Evolutionary conservation across 306 rosid genomes (phyloP).

Genomic region (Lupinus albus): DNA sequence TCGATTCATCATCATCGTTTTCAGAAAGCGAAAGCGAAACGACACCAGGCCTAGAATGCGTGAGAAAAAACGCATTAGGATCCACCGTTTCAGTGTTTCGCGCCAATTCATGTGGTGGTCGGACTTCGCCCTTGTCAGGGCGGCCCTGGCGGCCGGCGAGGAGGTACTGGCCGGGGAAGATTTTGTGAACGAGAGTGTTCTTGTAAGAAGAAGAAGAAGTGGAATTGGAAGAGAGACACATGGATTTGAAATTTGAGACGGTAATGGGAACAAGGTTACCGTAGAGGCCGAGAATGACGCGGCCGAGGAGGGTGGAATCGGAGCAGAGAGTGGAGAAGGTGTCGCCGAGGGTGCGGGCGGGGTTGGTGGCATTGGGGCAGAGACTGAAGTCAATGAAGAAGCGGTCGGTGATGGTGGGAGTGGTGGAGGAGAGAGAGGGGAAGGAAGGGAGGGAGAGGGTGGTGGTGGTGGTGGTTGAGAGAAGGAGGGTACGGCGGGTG

Average conservation of each 20-base stretch:
- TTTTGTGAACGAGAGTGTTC: constrained; percentile 71
- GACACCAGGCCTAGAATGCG: constrained; percentile 74
- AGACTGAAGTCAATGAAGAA: constrained; percentile 86
- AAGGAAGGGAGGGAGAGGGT: constrained; percentile 45
- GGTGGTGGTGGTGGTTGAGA: constrained; percentile 36
- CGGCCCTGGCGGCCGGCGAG: constrained; percentile 87
- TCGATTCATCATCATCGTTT: constrained; percentile 74
- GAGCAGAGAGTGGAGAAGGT: constrained; percentile 57
- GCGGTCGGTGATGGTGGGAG: constrained; percentile 86
- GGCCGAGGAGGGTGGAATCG: constrained; percentile 60
- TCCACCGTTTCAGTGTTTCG: constrained; percentile 74
- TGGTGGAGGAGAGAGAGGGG: constrained; percentile 31
- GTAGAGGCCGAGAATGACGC: constrained; percentile 81
- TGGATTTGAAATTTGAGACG: constrained; percentile 78
- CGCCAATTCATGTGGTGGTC: constrained; percentile 56
- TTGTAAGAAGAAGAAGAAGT: constrained; percentile 63
- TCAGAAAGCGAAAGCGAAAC: constrained; percentile 79
- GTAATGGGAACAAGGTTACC: constrained; percentile 79
- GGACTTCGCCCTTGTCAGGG: constrained; percentile 83
- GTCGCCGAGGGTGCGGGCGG: constrained; percentile 59
- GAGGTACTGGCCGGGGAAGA: constrained; percentile 77
- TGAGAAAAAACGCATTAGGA: constrained; percentile 59
- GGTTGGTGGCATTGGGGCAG: constrained; percentile 76
- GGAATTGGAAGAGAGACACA: constrained; percentile 57
- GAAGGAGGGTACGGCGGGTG: constrained; percentile 60